These are phyloP conservation scores for Extremus antarcticus DNA, from an alignment of 495 filamentous ascomycete genomes.

Conservation along the genomic window DNA sequence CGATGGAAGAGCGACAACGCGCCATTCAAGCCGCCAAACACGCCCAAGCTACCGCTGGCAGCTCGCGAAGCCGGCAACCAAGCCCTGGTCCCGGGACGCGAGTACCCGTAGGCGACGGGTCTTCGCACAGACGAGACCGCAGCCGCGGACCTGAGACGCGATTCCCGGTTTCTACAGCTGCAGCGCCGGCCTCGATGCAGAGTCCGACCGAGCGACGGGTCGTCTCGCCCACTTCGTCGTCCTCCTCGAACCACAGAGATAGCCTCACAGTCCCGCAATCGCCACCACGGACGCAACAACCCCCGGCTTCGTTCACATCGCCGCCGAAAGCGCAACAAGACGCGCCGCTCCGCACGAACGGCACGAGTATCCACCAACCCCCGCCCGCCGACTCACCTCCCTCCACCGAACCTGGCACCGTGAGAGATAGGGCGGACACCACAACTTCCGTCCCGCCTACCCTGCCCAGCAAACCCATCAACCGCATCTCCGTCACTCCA, in stretches of 20 bases:
- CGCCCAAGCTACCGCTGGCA: constrained; percentile 36
- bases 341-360: constrained; percentile 5
- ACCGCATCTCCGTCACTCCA: not conserved
- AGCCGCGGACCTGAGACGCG: constrained; percentile 67
- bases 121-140: constrained; percentile 57
- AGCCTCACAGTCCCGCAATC: constrained; percentile 13
- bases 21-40: constrained; percentile 64
- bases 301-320: not conserved
- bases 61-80: constrained; percentile 57
- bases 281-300: constrained; percentile 1
- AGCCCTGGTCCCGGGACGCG: constrained; percentile 31
- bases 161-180: constrained; percentile 58
- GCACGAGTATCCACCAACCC: constrained; percentile 15
- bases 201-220: constrained; percentile 27
- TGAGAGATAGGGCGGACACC: not conserved
- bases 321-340: constrained; percentile 7
- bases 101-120: constrained; percentile 30
- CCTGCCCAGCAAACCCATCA: not conserved
- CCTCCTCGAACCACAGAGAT: constrained; percentile 13
- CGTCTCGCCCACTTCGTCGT: constrained; percentile 44
- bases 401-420: not conserved
- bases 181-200: constrained; percentile 37
- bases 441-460: not conserved
- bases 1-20: constrained; percentile 83
- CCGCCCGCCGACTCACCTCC: constrained; percentile 14